Evolutionary conservation across 139 green algal genomes (phyloP), one percentile per base, ranked within the genome.

Genomic region (Choricystis sp.): DNA sequence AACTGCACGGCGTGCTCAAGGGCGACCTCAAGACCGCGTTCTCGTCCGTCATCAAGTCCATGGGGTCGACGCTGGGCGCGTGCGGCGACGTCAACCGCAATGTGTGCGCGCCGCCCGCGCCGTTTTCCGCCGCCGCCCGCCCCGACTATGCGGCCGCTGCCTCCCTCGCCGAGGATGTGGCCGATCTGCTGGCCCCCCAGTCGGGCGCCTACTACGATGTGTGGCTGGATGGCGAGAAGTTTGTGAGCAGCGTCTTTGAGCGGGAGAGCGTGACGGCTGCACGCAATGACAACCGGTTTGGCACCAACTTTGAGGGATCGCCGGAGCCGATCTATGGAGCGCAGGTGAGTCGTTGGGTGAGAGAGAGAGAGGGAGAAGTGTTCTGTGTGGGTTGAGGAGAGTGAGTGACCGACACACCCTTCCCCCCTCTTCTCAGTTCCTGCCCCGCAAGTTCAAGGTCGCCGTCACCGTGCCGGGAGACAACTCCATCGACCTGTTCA

Each of bases 211-310:
- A 98, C 79, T 99, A 99, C 69, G 94, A 99, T 69, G 82, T 99
- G 26, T 99, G 94, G 94, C 88, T 99, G 9, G 93, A 99, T 66
- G 94, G 93, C 40, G 93, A 98, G 84, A 96, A 97, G 83, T 96
- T 97, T 67, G 83, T 96, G 67, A 81, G 71, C 1, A 70, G 84
- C 60, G 77, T 89, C 56, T 90, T 85, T 74, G 88, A 95, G 86
- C 82, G 81, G 89, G 69, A 87, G 52, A 86, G 90, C 66, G 89
- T 96, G 1, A 94, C 87, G 1, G 83, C 63, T 2, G 89, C 86
- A 65, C 80, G 89, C 56, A 64, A 60, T 0, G 90, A 89, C 80
- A 98, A 98, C 74, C 74, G 71, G 28, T 89, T 82, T 60, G 94
- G 94, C 64, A 98, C 92, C 62, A 98, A 98, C 86, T 96, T 92